Conservation (phyloP, 1,284 basidiomycete genomes). For the Schizophyllum amplum region DNA sequence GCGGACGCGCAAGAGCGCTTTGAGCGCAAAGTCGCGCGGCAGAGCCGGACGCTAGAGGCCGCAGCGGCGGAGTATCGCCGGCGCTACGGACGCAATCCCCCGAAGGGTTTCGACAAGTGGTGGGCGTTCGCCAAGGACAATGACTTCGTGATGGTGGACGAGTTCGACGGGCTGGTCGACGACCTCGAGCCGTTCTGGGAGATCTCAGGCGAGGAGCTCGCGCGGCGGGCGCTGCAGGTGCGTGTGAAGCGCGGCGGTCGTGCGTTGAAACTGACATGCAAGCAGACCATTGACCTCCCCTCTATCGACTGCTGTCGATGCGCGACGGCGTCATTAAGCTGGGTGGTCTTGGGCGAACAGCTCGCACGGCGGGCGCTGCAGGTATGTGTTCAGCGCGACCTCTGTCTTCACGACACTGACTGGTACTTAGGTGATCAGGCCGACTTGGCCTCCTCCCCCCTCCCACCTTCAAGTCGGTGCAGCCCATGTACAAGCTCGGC, state of each 20-base stretch:
- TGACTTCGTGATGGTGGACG: slow-evolving; percentile 78
- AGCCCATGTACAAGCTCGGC: no score
- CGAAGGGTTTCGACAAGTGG: slow-evolving; percentile 86
- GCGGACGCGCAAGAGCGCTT: slow-evolving; percentile 65
- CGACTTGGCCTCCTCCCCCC: no score
- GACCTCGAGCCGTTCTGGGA: slow-evolving; percentile 81
- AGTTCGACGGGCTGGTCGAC: slow-evolving; percentile 77
- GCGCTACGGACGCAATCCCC: slow-evolving; percentile 74
- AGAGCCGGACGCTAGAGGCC: slow-evolving; percentile 68
- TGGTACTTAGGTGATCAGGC: no score
- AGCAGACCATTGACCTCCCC: slow-evolving; percentile 35
- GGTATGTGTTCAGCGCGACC: no score
- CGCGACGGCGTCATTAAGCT: slow-evolving; percentile 57
- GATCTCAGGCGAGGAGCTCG: slow-evolving; percentile 64
- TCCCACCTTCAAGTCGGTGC: no score
- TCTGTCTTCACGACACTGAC: no score
- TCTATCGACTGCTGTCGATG: slow-evolving; percentile 76
- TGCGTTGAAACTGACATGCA: neutral
- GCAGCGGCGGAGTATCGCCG: slow-evolving; percentile 75
- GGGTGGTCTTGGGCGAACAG: slow-evolving; percentile 57
- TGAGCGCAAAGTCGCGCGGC: slow-evolving; percentile 54
- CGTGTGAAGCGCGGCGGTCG: slow-evolving; percentile 27
- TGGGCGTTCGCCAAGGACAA: slow-evolving; percentile 73
- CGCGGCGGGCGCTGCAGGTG: slow-evolving; percentile 65
- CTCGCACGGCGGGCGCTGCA: slow-evolving; percentile 42